Conservation (phyloP, 495 filamentous ascomycete species). For the Penicillium argentinense region DNA sequence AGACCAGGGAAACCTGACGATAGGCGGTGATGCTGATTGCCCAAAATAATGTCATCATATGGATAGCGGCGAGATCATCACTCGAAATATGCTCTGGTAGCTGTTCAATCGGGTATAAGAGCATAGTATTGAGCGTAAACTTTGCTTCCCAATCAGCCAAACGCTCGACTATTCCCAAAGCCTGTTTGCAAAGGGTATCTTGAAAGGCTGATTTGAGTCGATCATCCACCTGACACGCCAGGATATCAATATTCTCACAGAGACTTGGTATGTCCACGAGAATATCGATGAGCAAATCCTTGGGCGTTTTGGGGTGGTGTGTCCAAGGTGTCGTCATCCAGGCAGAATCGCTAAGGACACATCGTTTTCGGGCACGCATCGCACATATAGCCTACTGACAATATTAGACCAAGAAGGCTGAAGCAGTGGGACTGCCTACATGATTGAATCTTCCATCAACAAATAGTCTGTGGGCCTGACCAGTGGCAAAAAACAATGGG, state of each 20-base stretch:
- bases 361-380: background rate
- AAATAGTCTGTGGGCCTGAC: constrained; percentile 8
- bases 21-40: constrained; percentile 3
- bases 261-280: constrained; percentile 4
- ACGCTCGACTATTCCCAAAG: background rate
- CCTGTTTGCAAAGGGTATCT: background rate
- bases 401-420: background rate
- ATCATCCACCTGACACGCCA: background rate
- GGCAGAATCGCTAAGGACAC: background rate
- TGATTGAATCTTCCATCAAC: constrained; percentile 6
- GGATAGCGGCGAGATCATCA: background rate
- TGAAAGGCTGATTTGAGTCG: background rate
- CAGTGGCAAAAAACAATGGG: constrained; percentile 3
- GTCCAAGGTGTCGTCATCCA: constrained; percentile 8
- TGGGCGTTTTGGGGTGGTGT: constrained; percentile 3
- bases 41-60: constrained; percentile 12
- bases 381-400: background rate
- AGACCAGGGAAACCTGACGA: background rate
- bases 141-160: background rate
- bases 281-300: constrained; percentile 10
- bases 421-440: background rate
- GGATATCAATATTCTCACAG: constrained; percentile 4
- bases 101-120: background rate
- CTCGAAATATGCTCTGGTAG: background rate
- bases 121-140: background rate